These are phyloP conservation scores for Brassica carinata DNA, from an alignment of 345 rosid species.

Conservation along the genomic window DNA sequence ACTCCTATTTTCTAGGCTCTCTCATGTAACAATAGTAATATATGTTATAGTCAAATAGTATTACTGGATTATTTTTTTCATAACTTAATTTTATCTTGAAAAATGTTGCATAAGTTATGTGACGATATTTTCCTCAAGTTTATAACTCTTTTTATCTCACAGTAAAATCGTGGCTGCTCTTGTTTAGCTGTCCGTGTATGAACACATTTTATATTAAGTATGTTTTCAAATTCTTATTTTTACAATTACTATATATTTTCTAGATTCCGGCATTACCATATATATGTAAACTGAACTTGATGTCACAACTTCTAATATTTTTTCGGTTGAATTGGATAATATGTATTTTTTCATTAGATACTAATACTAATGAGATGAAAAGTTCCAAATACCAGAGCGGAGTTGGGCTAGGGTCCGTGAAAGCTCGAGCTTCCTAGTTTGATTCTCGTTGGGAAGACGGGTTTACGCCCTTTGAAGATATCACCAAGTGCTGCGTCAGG, in stretches of 20 bases:
- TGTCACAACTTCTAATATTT: background rate
- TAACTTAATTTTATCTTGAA: background rate
- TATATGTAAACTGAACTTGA: background rate
- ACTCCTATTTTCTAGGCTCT: constrained; percentile 12
- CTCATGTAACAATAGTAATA: no score
- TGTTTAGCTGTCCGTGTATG: background rate
- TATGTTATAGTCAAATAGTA: background rate
- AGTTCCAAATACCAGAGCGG: no score
- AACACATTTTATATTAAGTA: background rate
- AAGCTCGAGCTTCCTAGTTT: no score
- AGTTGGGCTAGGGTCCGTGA: no score
- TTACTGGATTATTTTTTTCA: background rate
- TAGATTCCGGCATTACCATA: background rate
- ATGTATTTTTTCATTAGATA: no score
- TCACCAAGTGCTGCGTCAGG: no score
- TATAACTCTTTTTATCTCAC: background rate
- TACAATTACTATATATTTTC: background rate
- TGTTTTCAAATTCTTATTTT: background rate
- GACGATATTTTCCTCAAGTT: background rate
- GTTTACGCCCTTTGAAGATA: no score
- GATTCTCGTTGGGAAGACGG: no score
- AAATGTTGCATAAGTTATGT: background rate
- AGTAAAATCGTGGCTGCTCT: background rate
- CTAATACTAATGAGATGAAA: no score
- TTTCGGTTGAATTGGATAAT: background rate